Conservation (phyloP, 805 yeast species). For the Yamadazyma paraphyllophila region DNA sequence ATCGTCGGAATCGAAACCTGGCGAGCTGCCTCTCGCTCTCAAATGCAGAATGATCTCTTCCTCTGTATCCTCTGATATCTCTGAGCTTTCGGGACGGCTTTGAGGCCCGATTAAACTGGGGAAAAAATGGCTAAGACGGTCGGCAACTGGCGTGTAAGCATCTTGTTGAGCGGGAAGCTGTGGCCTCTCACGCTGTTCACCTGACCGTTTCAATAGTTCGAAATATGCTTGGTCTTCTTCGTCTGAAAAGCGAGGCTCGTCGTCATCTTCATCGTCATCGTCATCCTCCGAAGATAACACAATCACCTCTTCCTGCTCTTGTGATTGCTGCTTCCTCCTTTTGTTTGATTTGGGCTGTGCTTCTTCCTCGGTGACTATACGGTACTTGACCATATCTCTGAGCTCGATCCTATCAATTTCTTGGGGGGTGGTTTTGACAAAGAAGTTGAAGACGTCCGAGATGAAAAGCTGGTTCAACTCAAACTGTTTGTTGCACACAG, state of each 20-base stretch:
- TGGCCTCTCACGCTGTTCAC: background rate
- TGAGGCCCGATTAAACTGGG: background rate
- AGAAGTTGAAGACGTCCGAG: conserved; percentile 40
- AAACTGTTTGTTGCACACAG: conserved; percentile 37
- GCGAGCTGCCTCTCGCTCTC: too few species aligned
- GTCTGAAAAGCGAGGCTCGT: background rate
- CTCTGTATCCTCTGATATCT: background rate
- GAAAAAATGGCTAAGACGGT: background rate
- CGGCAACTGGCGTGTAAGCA: too few species aligned
- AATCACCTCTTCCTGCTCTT: conserved; percentile 24
- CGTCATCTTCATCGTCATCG: conserved; percentile 5
- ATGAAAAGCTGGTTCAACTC: conserved; percentile 33
- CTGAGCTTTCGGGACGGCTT: background rate
- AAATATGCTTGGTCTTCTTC: conserved; percentile 6
- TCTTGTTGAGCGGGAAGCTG: too few species aligned
- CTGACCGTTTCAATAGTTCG: background rate
- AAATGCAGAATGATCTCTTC: background rate
- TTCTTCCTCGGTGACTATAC: conserved; percentile 28
- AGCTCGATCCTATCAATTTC: conserved; percentile 35
- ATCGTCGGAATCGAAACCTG: conserved; percentile 1
- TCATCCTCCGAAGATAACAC: conserved; percentile 33
- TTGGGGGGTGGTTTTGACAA: conserved; percentile 38
- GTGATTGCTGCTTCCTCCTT: background rate
- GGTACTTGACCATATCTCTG: conserved; percentile 31
- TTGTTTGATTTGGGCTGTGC: conserved; percentile 1